phyloP scores from a whole-genome alignment of 78 protist genomes.

The Bigelowiella natans region DNA sequence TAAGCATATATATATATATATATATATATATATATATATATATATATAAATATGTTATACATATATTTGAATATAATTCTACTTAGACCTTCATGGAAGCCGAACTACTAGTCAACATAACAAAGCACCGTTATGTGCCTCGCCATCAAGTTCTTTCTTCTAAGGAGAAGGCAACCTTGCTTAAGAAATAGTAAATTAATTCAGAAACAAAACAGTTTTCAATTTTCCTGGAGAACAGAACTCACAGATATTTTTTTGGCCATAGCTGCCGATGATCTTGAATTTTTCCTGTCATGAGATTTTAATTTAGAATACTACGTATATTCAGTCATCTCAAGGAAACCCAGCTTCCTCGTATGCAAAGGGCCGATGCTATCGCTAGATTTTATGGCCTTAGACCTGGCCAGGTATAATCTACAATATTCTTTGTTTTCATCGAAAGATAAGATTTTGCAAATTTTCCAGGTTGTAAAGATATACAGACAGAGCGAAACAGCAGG shows the following conservation, averaged over 20 bases:
- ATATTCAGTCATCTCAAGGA: background rate
- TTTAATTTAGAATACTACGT: too few species aligned
- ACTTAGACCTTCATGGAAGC: background rate
- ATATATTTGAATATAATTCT: background rate
- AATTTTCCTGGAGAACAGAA: too few species aligned
- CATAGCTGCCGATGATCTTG: too few species aligned
- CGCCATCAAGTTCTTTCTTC: conserved; percentile 12
- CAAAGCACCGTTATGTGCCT: conserved; percentile 37
- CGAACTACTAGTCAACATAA: conserved; percentile 38
- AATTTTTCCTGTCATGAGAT: too few species aligned
- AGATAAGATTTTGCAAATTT: background rate
- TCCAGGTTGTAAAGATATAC: conserved; percentile 19
- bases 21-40: too few species aligned
- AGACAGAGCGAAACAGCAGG: conserved; percentile 39
- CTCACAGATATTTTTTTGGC: too few species aligned
- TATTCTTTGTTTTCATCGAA: background rate
- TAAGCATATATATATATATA: too few species aligned
- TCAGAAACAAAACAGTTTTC: too few species aligned
- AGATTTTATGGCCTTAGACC: conserved; percentile 13
- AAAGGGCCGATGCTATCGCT: conserved; percentile 10
- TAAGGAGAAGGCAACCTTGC: conserved; percentile 6
- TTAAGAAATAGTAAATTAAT: conserved; percentile 12
- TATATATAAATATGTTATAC: too few species aligned
- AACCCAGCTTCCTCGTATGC: conserved; percentile 29
- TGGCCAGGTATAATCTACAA: background rate